Base-by-base conservation (phyloP, 2,329 filamentous ascomycete species). In the Lachnellula occidentalis region DNA sequence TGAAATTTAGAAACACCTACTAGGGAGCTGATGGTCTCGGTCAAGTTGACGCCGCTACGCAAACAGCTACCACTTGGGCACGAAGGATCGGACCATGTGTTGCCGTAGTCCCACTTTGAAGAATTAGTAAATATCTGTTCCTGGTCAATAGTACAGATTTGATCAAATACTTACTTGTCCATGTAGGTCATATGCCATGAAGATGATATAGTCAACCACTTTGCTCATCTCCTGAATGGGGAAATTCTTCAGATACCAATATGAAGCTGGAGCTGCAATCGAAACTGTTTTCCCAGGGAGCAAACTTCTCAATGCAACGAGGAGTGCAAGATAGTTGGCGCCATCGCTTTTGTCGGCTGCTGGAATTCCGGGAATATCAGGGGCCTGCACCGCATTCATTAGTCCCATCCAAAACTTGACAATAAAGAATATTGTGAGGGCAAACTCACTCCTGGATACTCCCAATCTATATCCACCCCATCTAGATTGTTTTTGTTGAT, bases 361-460 rank as follows among this genome's bases (percentile, higher is more conserved):
- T 9, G 71, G 71, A 41, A 72, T 69, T 1, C 64, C 71, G 1
- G 68, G 67, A 41, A 73, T 70, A 57, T 73, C 71, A 12, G 68
- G 65, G 5, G 42, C 48, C 34, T 36, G 14, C 27, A 39, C 1
- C n/a, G n/a, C 3, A 39, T 39, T 17, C 12, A 39, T 39, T 39
- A 15, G n/a, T 39, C 12, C 36, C n/a, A 12, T 39, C 24, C 24
- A 27, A 27, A 27, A 15, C 2, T 17, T 39, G 14, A 39, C 4
- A 39, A 2, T 5, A 15, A 17, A 5, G 36, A 11, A 17, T n/a
- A n/a, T 4, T 2, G 7, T 14, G 15, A 39, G 11, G 4, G 24
- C 4, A 6, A 5, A 19, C 11, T 27, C 8, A 42, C 51, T 15
- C 55, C 55, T 9, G 71, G 72, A 51, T 74, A 73, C 53, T 69